Evolutionary conservation across 2,329 filamentous ascomycete genomes (phyloP).

Genomic region (Pseudovirgaria hyperparasitica): DNA sequence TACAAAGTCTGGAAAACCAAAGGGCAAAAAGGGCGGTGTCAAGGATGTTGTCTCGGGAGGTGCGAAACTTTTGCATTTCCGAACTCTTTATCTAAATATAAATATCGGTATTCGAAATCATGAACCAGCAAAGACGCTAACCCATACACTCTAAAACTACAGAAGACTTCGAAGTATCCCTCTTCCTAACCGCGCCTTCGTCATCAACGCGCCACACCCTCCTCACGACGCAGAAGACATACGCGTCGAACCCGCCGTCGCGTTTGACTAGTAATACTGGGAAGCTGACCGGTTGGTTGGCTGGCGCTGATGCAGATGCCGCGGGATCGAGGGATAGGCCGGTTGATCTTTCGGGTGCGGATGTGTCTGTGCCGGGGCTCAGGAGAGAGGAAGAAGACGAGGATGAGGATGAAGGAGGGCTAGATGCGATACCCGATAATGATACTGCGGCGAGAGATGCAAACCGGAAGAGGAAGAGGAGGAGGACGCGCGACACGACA

Average conservation of each 20-base stretch:
- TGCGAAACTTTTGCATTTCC: too few relatives aligned
- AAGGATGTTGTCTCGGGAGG: slow-evolving; percentile 81
- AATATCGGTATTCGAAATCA: slow-evolving; percentile 1
- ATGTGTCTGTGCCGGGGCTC: slow-evolving; percentile 31
- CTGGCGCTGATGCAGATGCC: too few relatives aligned
- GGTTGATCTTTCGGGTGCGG: slow-evolving; percentile 26
- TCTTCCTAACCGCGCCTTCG: slow-evolving; percentile 79
- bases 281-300: slow-evolving; percentile 35
- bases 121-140: slow-evolving; percentile 3
- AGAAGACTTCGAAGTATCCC: slow-evolving; percentile 94
- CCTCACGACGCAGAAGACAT: slow-evolving; percentile 72
- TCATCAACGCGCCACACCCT: slow-evolving; percentile 70
- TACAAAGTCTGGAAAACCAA: slow-evolving; percentile 48
- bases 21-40: slow-evolving; percentile 64
- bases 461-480: slow-evolving; percentile 8
- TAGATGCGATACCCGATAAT: slow-evolving; percentile 24
- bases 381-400: slow-evolving; percentile 50
- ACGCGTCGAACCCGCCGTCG: slow-evolving; percentile 28
- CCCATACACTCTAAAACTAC: too few relatives aligned
- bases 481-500: neutral
- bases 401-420: slow-evolving; percentile 37
- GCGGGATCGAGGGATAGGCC: slow-evolving; percentile 28
- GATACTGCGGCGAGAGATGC: slow-evolving; percentile 8
- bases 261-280: slow-evolving; percentile 32
- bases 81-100: too few relatives aligned